phyloP scores from a whole-genome alignment of 768 basidiomycete species.

The Phanerodontia chrysosporium region DNA sequence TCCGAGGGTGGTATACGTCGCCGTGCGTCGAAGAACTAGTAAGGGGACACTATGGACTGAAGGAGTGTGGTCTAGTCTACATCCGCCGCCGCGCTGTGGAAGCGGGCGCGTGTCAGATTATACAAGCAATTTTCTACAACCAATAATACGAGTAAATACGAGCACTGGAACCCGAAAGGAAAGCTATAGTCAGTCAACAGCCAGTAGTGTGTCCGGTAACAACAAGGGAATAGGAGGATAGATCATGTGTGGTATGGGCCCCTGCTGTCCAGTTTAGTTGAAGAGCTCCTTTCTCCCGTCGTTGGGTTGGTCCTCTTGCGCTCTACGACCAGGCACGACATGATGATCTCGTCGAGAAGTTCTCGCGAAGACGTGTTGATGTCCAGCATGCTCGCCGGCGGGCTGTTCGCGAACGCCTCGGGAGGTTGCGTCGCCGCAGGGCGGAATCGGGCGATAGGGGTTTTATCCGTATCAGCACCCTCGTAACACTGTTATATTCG shows the following conservation, averaged over 20 bases:
- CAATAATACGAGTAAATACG: neutral
- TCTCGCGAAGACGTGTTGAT: neutral
- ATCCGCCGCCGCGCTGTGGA: neutral
- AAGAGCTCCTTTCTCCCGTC: slow-evolving; percentile 13
- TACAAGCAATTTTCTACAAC: neutral
- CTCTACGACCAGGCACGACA: slow-evolving; percentile 12
- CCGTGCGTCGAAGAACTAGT: neutral
- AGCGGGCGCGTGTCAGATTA: neutral
- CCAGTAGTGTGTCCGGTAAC: neutral
- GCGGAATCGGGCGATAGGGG: slow-evolving; percentile 4
- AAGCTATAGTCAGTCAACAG: neutral
- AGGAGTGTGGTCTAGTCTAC: neutral
- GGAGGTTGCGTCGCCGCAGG: slow-evolving; percentile 10
- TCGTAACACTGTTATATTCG: slow-evolving; percentile 3
- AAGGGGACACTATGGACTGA: neutral
- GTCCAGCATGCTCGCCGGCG: slow-evolving; percentile 5
- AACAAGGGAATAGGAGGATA: too few relatives aligned
- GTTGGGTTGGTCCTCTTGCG: slow-evolving; percentile 9
- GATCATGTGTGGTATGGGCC: too few relatives aligned
- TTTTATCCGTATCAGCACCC: slow-evolving; percentile 4
- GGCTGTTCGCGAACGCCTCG: neutral
- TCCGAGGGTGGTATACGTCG: neutral
- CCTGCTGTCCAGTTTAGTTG: slow-evolving; percentile 1
- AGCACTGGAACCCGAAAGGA: neutral
- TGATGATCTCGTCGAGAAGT: slow-evolving; percentile 11